phyloP scores from a whole-genome alignment of 2,329 filamentous ascomycete genomes.

The Cryphonectria radicalis region DNA sequence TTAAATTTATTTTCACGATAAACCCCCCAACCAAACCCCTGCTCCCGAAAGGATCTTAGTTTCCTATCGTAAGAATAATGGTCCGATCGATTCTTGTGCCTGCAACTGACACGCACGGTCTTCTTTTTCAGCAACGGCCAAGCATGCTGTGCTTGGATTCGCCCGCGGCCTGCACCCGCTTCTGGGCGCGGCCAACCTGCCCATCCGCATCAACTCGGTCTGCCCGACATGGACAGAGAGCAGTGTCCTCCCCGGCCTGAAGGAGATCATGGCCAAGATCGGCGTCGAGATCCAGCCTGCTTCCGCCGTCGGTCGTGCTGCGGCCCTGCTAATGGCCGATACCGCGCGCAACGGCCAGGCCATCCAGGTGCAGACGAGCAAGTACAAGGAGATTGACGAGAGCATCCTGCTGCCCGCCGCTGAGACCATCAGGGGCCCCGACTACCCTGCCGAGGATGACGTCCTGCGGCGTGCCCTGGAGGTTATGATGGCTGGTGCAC shows the following conservation, averaged over 20 bases:
- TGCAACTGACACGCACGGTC: neutral
- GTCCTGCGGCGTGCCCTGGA: slow-evolving; percentile 35
- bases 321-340: slow-evolving; percentile 55
- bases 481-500: slow-evolving; percentile 6
- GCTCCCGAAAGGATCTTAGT: neutral
- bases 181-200: slow-evolving; percentile 42
- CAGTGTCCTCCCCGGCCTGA: slow-evolving; percentile 47
- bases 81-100: slow-evolving; percentile 13
- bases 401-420: slow-evolving; percentile 42
- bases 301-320: slow-evolving; percentile 52
- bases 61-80: neutral
- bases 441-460: slow-evolving; percentile 43
- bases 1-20: neutral
- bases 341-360: slow-evolving; percentile 52
- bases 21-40: neutral
- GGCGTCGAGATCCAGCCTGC: slow-evolving; percentile 49
- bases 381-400: slow-evolving; percentile 59
- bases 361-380: slow-evolving; percentile 54
- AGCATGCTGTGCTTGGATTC: slow-evolving; percentile 60
- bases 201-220: slow-evolving; percentile 60
- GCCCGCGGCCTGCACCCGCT: slow-evolving; percentile 50
- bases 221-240: slow-evolving; percentile 60
- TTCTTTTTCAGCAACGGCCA: slow-evolving; percentile 47
- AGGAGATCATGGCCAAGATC: slow-evolving; percentile 42
- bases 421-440: slow-evolving; percentile 38